Conservation (phyloP, 2,329 filamentous ascomycete species). For the Phaeosphaeriaceae sp. region DNA sequence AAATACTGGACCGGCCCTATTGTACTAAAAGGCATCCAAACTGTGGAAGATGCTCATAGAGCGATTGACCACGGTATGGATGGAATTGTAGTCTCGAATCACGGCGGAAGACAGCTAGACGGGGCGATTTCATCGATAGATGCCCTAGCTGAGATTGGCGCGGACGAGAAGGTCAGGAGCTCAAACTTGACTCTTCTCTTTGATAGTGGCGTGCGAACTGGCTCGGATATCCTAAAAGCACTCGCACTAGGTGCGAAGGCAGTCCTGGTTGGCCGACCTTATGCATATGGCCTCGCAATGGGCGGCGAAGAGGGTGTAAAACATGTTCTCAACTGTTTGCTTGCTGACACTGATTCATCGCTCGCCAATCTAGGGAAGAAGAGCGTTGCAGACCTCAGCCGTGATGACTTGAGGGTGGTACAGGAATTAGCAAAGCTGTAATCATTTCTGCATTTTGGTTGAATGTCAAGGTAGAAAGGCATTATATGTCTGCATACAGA, state of each 20-base stretch:
- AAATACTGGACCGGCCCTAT: slow-evolving; percentile 48
- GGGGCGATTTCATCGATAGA: slow-evolving; percentile 44
- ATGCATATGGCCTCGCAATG: slow-evolving; percentile 47
- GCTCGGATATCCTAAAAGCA: slow-evolving; percentile 46
- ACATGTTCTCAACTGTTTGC: slow-evolving; percentile 44
- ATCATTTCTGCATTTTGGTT: background rate
- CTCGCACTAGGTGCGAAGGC: slow-evolving; percentile 47
- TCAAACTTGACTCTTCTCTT: slow-evolving; percentile 43
- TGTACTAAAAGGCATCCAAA: slow-evolving; percentile 50
- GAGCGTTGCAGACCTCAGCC: slow-evolving; percentile 32
- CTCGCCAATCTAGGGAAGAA: slow-evolving; percentile 43
- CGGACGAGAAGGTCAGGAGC: slow-evolving; percentile 38
- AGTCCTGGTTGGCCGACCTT: slow-evolving; percentile 45
- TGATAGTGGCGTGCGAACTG: slow-evolving; percentile 46
- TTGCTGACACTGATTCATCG: slow-evolving; percentile 43
- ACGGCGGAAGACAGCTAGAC: slow-evolving; percentile 47
- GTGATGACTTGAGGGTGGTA: slow-evolving; percentile 37
- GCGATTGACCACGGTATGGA: slow-evolving; percentile 46
- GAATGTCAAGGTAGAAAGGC: too few relatives aligned
- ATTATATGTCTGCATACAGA: too few relatives aligned
- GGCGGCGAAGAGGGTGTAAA: slow-evolving; percentile 47
- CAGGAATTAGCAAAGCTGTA: slow-evolving; percentile 37
- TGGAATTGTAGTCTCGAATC: slow-evolving; percentile 48
- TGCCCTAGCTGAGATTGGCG: slow-evolving; percentile 45
- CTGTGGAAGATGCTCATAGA: slow-evolving; percentile 43